Evolutionary conservation across 441 rosid genomes (phyloP).

Genomic region (Theobroma grandiflorum): DNA sequence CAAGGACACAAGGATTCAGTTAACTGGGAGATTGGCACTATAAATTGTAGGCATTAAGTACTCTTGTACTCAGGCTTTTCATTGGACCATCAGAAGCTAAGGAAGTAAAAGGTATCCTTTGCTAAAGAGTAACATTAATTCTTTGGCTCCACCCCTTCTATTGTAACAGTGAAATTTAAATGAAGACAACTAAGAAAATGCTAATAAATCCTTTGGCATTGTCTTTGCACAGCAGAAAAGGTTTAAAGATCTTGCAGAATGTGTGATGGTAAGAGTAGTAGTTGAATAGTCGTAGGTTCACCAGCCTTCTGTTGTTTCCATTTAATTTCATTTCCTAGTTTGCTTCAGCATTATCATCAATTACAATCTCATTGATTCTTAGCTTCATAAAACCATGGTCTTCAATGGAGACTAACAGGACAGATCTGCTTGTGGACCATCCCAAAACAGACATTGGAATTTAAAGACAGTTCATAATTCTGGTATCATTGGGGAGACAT

Average conservation of each 20-base stretch:
- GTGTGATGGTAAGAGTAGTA: constrained; percentile 18
- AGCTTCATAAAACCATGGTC: not conserved
- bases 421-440: not conserved
- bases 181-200: constrained; percentile 19
- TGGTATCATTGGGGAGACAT: not conserved
- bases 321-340: not conserved
- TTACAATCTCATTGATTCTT: not conserved
- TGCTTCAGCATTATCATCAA: not conserved
- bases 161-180: constrained; percentile 20
- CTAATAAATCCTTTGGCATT: not conserved
- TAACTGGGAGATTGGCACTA: not conserved
- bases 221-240: not conserved
- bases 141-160: constrained; percentile 21
- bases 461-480: not conserved
- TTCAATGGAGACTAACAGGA: not conserved
- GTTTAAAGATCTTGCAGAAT: constrained; percentile 9
- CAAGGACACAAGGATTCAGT: not conserved
- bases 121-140: constrained; percentile 14
- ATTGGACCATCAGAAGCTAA: not conserved
- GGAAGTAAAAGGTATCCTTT: not conserved
- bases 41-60: constrained; percentile 13
- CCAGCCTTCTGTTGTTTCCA: constrained; percentile 11
- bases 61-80: not conserved
- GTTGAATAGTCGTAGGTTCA: constrained; percentile 16
- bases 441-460: not conserved